phyloP scores from a whole-genome alignment of 1,284 basidiomycete species.

The Ustilago sp. region DNA sequence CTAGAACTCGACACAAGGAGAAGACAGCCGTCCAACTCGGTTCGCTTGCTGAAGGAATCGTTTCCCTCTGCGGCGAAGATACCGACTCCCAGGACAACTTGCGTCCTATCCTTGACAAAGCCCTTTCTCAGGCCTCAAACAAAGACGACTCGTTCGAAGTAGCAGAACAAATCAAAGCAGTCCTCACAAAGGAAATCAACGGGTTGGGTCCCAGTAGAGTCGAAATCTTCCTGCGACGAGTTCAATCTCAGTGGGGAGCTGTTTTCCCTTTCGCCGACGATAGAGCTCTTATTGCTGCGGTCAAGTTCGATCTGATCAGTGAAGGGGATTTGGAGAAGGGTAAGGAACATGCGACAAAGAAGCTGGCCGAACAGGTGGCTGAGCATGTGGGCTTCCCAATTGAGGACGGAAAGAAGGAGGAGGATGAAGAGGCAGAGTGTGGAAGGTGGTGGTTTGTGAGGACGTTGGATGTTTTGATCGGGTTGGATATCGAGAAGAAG shows the following conservation, averaged over 20 bases:
- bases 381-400: conserved; percentile 50
- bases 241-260: conserved; percentile 47
- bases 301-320: conserved; percentile 34
- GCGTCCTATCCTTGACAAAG: conserved; percentile 35
- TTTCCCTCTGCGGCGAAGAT: conserved; percentile 15
- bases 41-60: conserved; percentile 41
- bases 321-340: conserved; percentile 29
- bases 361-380: conserved; percentile 36
- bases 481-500: conserved; percentile 53
- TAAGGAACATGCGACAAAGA: conserved; percentile 17
- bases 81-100: conserved; percentile 19
- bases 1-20: conserved; percentile 57
- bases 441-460: conserved; percentile 50
- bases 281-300: conserved; percentile 28
- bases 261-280: conserved; percentile 57
- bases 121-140: conserved; percentile 14
- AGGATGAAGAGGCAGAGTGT: conserved; percentile 41
- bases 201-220: conserved; percentile 45
- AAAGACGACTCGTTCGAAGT: conserved; percentile 26
- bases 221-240: conserved; percentile 49
- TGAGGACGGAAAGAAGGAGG: conserved; percentile 32
- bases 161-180: conserved; percentile 26
- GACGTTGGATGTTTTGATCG: conserved; percentile 52
- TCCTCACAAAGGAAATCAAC: conserved; percentile 43
- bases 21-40: conserved; percentile 56